Evolutionary conservation across 148 eudicot genomes (phyloP).

Genomic region (Rhododendron williamsianum): DNA sequence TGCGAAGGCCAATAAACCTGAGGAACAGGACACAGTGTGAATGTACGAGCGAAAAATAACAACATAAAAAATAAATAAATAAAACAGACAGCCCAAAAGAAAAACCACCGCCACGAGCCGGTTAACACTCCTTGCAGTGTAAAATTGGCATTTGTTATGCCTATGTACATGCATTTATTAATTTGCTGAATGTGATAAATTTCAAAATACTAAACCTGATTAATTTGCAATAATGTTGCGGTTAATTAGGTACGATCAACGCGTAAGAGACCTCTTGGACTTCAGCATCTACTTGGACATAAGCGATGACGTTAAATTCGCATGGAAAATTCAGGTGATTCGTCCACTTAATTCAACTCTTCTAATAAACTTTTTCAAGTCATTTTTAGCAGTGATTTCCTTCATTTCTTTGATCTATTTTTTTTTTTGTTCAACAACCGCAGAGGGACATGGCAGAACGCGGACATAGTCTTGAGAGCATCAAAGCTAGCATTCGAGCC

Average conservation of each 20-base stretch:
- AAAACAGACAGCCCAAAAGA: no score
- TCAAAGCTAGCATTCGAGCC: slow-evolving; percentile 98
- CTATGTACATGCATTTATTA: not conserved
- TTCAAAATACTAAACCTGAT: not conserved
- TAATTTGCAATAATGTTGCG: not conserved
- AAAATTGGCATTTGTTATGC: not conserved
- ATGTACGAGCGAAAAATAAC: no score
- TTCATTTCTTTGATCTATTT: not conserved
- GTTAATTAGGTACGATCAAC: slow-evolving; percentile 59
- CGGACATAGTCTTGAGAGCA: slow-evolving; percentile 98
- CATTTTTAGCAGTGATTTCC: not conserved
- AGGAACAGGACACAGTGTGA: no score
- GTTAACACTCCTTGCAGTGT: no score
- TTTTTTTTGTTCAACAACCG: not conserved
- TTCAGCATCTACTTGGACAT: slow-evolving; percentile 96
- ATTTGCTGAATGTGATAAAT: not conserved
- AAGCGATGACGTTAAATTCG: slow-evolving; percentile 91
- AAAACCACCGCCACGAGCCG: no score
- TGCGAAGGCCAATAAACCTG: no score
- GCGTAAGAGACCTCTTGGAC: slow-evolving; percentile 90
- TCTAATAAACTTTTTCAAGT: not conserved
- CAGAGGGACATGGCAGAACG: slow-evolving; percentile 99
- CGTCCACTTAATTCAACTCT: not conserved
- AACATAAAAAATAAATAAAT: no score
- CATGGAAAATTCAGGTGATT: slow-evolving; percentile 95